Percentiles rank a stretch among this genome's conserved stretches.
Evolutionary conservation across 1,284 basidiomycete species (phyloP).

Genomic region (Sanguinoderma infundibulare): DNA sequence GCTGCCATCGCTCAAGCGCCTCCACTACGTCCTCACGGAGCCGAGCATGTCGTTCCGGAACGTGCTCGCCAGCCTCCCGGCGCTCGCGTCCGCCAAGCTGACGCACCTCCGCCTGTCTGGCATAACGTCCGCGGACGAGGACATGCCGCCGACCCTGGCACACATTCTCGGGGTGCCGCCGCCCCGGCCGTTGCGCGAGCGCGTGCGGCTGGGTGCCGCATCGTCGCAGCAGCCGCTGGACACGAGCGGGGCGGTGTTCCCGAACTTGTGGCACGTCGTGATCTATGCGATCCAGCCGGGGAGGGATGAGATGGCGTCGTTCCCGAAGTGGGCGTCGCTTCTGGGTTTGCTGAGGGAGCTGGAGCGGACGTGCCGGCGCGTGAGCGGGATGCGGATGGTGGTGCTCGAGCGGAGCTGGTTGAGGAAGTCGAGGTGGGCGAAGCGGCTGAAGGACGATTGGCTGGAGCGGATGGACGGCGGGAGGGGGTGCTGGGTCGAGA

Average conservation of each 20-base stretch:
- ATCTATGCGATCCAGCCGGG: constrained; percentile 4
- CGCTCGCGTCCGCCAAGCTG: background rate
- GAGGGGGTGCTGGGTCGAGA: constrained; percentile 11
- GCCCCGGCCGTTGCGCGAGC: background rate
- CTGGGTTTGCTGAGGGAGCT: constrained; percentile 6
- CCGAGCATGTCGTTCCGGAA: background rate
- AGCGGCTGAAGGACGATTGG: constrained; percentile 7
- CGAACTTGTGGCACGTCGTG: constrained; percentile 7
- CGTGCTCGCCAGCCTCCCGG: constrained; percentile 1
- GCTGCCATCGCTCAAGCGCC: constrained; percentile 2
- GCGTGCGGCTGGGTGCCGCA: background rate
- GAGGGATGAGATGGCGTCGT: constrained; percentile 1
- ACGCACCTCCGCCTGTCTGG: constrained; percentile 15
- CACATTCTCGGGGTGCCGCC: constrained; percentile 5
- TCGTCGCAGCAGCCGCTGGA: background rate
- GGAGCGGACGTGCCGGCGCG: constrained; percentile 9
- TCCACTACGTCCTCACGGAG: constrained; percentile 5
- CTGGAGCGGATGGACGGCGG: constrained; percentile 8
- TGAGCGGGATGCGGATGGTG: constrained; percentile 6
- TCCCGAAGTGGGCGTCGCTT: constrained; percentile 2
- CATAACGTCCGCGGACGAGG: constrained; percentile 6
- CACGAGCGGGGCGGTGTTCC: constrained; percentile 5
- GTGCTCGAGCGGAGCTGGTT: constrained; percentile 10
- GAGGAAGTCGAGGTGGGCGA: constrained; percentile 10
- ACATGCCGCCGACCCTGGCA: constrained; percentile 2